Evolutionary conservation across 768 basidiomycete species (phyloP), one percentile per base, ranked within the genome.

Genomic region (Agaricus blazei): DNA sequence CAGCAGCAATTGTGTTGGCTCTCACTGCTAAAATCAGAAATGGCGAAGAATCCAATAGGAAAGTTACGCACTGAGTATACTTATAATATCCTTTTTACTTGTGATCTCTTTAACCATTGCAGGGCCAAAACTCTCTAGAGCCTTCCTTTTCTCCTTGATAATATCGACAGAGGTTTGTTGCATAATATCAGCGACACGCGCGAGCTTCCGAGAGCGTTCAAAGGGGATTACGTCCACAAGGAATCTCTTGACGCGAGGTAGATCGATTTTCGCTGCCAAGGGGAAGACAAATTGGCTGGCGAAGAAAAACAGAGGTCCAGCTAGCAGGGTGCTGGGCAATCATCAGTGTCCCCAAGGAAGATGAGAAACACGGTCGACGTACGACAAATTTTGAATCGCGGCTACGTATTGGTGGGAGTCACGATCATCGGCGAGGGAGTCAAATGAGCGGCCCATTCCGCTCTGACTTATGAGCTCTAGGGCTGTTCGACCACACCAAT

Each of bases 381-480:
- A 74, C 74, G 63, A 49, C 29, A 74, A 61, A 12, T 62, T 52
- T 51, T 71, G 72, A 43, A 70, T 61, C 6, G 72, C 64, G n/a
- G 48, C 52, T 36, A 59, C 62, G 50, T 71, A 77, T 37, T 63
- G 70, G 61, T 69, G 71, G 0, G 59, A 56, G 4, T 55, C 48
- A 9, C 59, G 47, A 40, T 71, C 69, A 34, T 70, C 68, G 11
- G 56, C 61, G 3, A 80, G 65, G 0, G 68, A 52, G 56, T 77
- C 75, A 41, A 78, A 76, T n/a, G 72, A 73, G 46, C 69, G 66
- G 6, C 75, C 75, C 28, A 81, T 67, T 3, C 79, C 77, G 15
- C 72, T 73, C 64, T 75, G 77, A 3, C 76, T 78, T 42, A 81
- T 72, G 42, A 80, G 64, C 56, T 81, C 78, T 9, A 80, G 67